Evolutionary conservation across 495 filamentous ascomycete genomes (phyloP), one percentile per base, ranked within the genome.

Genomic region (Hypoxylon intermedium): DNA sequence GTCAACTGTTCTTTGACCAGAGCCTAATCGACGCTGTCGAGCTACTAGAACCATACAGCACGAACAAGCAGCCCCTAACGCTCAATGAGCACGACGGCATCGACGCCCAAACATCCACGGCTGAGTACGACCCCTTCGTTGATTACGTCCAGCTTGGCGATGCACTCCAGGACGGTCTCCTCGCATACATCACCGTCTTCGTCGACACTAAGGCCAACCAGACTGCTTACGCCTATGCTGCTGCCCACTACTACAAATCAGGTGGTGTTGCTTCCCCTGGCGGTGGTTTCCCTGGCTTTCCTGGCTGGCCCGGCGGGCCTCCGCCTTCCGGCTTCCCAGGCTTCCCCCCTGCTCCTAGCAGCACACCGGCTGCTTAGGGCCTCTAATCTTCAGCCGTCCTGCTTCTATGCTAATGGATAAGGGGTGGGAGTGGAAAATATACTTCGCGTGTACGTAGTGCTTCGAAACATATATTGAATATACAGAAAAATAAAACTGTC

Each of bases 1-100:
- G 83, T 7, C 82, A 88, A 66, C 51, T 86, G 40, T 87, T 85
- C 74, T 78, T 69, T 52, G 67, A 72, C 58, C 60, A 76, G 46
- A 52, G 46, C 44, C 71, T 77, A 16, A 62, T 67, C 61, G n/a
- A 23, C 24, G 60, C 54, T 11, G 68, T 76, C 45, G 65, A 84
- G 63, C 44, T 41, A 42, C 57, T 40, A 63, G 49, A 42, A 16
- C 75, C 75, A 3, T 77, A 78, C 64, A 62, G 36, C 56, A 67
- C 67, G 38, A 77, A 77, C 71, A 60, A 15, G 2, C 56, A 70
- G 30, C 18, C 26, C 6, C 47, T 72, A 16, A 75, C 69, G 12
- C 38, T 59, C 12, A 75, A 76, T 58, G 51, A 34, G 0, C 44
- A 73, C 11, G 75, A 78, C 61, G 43, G 50, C 13, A 70, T 75